Evolutionary conservation across 2,329 filamentous ascomycete genomes (phyloP).

Genomic region (Colletotrichum sp.): DNA sequence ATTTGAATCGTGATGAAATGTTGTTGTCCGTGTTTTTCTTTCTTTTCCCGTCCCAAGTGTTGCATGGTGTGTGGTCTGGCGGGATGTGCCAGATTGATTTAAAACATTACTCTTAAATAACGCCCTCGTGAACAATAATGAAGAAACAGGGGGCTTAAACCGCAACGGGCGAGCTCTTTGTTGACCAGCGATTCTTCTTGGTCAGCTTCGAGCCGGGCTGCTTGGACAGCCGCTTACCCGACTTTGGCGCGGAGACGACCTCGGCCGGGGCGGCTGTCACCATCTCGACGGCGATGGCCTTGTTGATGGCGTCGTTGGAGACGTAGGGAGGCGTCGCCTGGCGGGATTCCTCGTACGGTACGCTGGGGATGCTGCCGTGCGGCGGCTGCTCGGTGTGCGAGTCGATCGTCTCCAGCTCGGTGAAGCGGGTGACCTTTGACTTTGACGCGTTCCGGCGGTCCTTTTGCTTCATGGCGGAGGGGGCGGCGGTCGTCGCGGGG

Average conservation of each 20-base stretch:
- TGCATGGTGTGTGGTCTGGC: not conserved
- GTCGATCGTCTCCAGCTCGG: slow-evolving; percentile 35
- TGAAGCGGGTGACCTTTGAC: slow-evolving; percentile 29
- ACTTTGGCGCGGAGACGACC: slow-evolving; percentile 8
- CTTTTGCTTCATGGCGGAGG: slow-evolving; percentile 19
- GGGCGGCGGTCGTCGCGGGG: not conserved
- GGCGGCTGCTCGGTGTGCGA: slow-evolving; percentile 25
- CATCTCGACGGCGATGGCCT: slow-evolving; percentile 23
- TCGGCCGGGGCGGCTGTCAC: not conserved
- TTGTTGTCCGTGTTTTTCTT: not conserved
- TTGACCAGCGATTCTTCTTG: slow-evolving; percentile 37
- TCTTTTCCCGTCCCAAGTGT: not conserved
- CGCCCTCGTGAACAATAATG: not conserved
- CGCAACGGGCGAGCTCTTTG: slow-evolving; percentile 29
- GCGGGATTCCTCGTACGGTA: not conserved
- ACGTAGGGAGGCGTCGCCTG: slow-evolving; percentile 21
- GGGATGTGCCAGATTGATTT: not conserved
- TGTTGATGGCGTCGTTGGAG: slow-evolving; percentile 10
- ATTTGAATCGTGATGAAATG: not conserved
- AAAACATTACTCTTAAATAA: not conserved
- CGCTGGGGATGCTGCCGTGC: not conserved
- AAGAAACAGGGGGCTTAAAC: slow-evolving; percentile 21
- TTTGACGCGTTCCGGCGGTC: slow-evolving; percentile 26
- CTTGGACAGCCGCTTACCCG: slow-evolving; percentile 36
- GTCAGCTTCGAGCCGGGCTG: slow-evolving; percentile 26